Conservation (phyloP, 2,329 filamentous ascomycete species). For the Alternaria ethzedia region DNA sequence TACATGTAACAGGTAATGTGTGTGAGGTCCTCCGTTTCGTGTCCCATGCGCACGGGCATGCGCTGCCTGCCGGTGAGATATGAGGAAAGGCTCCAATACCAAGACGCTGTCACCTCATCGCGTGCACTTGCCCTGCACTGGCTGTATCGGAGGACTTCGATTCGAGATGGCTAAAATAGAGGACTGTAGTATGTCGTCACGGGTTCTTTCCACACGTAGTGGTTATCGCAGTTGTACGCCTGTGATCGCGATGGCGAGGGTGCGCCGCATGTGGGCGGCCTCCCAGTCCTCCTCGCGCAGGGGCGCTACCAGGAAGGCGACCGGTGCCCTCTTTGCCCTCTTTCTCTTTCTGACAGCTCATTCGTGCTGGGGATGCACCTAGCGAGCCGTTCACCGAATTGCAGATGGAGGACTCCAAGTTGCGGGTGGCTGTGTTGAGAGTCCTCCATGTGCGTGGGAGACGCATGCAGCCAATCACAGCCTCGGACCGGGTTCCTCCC, state of each 20-base stretch:
- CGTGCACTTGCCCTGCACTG: background rate
- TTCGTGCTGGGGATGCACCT: conserved; percentile 4
- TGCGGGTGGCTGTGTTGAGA: conserved; percentile 9
- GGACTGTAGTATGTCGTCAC: background rate
- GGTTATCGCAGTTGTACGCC: conserved; percentile 1
- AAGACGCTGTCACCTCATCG: background rate
- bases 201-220: background rate
- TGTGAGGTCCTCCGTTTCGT: conserved; percentile 28
- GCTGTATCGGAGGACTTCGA: background rate
- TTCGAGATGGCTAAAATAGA: background rate
- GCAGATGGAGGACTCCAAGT: conserved; percentile 8
- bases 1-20: conserved; percentile 8
- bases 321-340: conserved; percentile 2
- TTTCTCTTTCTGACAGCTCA: background rate
- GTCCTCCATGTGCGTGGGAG: conserved; percentile 7
- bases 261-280: conserved; percentile 11
- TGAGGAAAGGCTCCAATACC: conserved; percentile 14
- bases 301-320: conserved; percentile 7
- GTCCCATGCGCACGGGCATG: conserved; percentile 19
- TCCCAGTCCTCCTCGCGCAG: background rate
- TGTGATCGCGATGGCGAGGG: background rate
- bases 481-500: background rate
- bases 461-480: conserved; percentile 5
- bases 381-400: conserved; percentile 2
- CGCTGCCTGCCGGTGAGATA: conserved; percentile 33